Percentiles rank a stretch among this genome's conserved stretches.
These are phyloP conservation scores for Arthonia radiata DNA, from an alignment of 495 filamentous ascomycete species.

Conservation along the genomic window DNA sequence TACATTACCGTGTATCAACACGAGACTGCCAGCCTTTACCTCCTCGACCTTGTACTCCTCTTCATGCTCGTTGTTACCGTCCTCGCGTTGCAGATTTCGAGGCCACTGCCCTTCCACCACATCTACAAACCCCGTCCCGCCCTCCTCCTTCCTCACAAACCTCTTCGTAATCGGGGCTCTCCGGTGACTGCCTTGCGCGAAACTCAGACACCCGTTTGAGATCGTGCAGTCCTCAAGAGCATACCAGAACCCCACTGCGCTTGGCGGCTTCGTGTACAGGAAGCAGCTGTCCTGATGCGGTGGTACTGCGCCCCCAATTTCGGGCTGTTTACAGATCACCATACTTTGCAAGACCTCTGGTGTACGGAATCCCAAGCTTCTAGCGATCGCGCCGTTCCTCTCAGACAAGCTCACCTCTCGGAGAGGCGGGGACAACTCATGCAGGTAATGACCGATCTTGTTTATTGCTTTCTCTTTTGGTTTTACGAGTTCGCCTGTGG, in stretches of 20 bases:
- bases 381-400: conserved; percentile 39
- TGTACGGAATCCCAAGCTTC: conserved; percentile 43
- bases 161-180: conserved; percentile 36
- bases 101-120: conserved; percentile 10
- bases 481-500: conserved; percentile 31
- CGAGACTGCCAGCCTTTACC: conserved; percentile 68
- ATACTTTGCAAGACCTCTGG: conserved; percentile 72
- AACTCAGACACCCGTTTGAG: conserved; percentile 71
- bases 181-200: conserved; percentile 55
- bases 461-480: conserved; percentile 71
- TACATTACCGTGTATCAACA: conserved; percentile 89
- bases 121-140: conserved; percentile 29
- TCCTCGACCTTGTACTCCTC: conserved; percentile 43
- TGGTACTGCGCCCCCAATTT: conserved; percentile 72
- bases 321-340: conserved; percentile 95
- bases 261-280: conserved; percentile 73
- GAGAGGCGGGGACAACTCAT: conserved; percentile 51
- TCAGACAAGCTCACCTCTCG: conserved; percentile 27
- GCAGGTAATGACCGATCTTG: conserved; percentile 88
- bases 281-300: conserved; percentile 84
- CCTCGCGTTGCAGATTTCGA: conserved; percentile 5
- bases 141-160: conserved; percentile 40
- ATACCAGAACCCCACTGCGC: conserved; percentile 86
- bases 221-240: conserved; percentile 73
- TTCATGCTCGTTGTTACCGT: conserved; percentile 15